These are phyloP conservation scores for Aurifilum marmelostoma DNA, from an alignment of 2,329 filamentous ascomycete genomes.

Conservation along the genomic window DNA sequence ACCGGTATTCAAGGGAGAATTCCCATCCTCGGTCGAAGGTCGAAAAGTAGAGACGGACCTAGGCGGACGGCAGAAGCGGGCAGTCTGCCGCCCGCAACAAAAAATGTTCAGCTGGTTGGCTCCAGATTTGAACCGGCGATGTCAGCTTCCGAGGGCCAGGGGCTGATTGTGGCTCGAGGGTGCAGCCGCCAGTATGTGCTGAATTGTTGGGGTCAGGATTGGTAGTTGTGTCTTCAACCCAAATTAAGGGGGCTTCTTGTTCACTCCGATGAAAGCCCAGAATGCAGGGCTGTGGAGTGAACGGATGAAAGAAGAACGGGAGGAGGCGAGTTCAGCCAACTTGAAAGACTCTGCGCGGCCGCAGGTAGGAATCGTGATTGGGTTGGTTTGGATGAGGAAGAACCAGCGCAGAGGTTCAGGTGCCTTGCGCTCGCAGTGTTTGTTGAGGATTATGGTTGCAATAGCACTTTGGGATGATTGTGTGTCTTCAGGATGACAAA, in stretches of 20 bases:
- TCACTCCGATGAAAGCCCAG: slow-evolving; percentile 95
- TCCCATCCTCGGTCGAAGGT: slow-evolving; percentile 26
- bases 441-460: not conserved
- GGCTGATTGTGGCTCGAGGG: not conserved
- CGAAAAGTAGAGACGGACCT: slow-evolving; percentile 29
- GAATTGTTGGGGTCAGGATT: slow-evolving; percentile 26
- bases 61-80: slow-evolving; percentile 41
- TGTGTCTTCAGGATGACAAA: not conserved
- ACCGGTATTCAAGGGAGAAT: slow-evolving; percentile 27
- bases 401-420: not conserved
- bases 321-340: slow-evolving; percentile 51
- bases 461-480: not conserved
- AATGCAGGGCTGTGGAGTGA: slow-evolving; percentile 90
- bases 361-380: slow-evolving; percentile 18
- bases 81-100: slow-evolving; percentile 39
- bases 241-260: slow-evolving; percentile 98
- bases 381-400: not conserved
- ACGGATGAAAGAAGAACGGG: slow-evolving; percentile 74
- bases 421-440: not conserved
- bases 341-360: slow-evolving; percentile 36
- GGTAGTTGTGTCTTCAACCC: slow-evolving; percentile 33
- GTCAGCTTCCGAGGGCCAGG: slow-evolving; percentile 4
- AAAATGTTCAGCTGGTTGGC: slow-evolving; percentile 17
- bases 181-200: not conserved
- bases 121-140: slow-evolving; percentile 7